phyloP scores from a whole-genome alignment of 225 moss, liverwort and hornwort genomes.

The Marchantia paleacea region DNA sequence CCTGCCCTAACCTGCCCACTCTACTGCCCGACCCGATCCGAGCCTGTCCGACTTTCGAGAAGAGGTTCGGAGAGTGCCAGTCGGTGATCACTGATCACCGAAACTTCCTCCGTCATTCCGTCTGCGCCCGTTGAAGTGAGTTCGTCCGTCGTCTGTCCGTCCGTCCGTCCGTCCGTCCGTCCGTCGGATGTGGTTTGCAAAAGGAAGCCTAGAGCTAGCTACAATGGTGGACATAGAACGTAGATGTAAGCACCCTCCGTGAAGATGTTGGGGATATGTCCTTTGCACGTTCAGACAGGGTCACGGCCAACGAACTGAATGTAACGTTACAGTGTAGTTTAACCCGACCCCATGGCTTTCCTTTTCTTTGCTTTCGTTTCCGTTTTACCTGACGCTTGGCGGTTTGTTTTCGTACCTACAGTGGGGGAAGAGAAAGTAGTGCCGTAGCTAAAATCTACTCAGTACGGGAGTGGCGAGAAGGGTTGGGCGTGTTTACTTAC shows the following conservation, averaged over 20 bases:
- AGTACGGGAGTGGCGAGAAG: no score
- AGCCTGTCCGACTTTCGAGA: no score
- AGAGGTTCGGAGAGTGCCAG: no score
- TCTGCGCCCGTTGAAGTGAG: background rate
- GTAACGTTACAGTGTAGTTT: background rate
- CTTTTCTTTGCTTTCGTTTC: background rate
- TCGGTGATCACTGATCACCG: no score
- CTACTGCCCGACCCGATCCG: no score
- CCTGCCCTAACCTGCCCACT: no score
- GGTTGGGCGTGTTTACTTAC: no score
- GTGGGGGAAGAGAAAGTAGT: no score
- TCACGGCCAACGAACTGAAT: constrained; percentile 1
- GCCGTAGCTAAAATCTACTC: no score
- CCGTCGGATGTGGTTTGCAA: background rate
- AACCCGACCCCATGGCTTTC: no score
- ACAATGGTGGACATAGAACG: background rate
- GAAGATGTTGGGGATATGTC: background rate
- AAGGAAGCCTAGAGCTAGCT: background rate
- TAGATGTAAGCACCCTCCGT: background rate
- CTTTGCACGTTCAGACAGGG: constrained; percentile 8
- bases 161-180: background rate
- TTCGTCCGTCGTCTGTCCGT: background rate
- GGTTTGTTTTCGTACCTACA: background rate
- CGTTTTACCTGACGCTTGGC: background rate
- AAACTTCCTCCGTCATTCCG: no score